These are phyloP conservation scores for Marasmius tenuissimus DNA, from an alignment of 1,284 basidiomycete genomes.

Conservation along the genomic window DNA sequence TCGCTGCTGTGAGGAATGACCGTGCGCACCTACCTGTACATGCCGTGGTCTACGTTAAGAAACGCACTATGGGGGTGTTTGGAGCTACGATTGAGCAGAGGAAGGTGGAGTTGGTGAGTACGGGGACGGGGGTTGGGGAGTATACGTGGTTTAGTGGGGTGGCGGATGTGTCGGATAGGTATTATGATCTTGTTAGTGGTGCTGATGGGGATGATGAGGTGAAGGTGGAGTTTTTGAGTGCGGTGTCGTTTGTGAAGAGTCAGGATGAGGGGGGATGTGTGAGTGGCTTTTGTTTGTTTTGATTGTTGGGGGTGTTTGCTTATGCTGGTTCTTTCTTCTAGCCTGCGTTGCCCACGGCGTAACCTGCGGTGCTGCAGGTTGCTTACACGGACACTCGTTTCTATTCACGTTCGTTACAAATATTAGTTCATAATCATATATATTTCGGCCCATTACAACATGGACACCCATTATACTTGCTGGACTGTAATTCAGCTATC, in stretches of 20 bases:
- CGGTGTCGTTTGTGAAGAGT: neutral
- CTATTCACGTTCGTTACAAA: no score
- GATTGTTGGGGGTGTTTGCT: no score
- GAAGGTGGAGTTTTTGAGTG: neutral
- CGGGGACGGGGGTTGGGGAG: neutral
- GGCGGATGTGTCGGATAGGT: neutral
- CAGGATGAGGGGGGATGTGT: neutral
- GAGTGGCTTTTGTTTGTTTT: neutral
- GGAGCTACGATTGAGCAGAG: neutral
- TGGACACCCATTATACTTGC: no score
- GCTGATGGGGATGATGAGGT: neutral
- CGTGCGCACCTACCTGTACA: neutral
- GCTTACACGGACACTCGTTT: no score
- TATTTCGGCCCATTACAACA: no score
- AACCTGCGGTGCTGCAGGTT: no score
- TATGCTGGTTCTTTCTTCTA: no score
- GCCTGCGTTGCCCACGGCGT: no score
- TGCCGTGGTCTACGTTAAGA: neutral
- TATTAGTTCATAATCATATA: no score
- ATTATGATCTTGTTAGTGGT: neutral
- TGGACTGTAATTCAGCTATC: no score
- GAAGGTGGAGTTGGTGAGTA: neutral
- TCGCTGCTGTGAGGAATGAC: neutral
- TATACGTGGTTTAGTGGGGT: neutral
- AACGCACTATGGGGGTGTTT: neutral